Conservation (phyloP, 768 basidiomycete genomes). For the Podaxis sp. region DNA sequence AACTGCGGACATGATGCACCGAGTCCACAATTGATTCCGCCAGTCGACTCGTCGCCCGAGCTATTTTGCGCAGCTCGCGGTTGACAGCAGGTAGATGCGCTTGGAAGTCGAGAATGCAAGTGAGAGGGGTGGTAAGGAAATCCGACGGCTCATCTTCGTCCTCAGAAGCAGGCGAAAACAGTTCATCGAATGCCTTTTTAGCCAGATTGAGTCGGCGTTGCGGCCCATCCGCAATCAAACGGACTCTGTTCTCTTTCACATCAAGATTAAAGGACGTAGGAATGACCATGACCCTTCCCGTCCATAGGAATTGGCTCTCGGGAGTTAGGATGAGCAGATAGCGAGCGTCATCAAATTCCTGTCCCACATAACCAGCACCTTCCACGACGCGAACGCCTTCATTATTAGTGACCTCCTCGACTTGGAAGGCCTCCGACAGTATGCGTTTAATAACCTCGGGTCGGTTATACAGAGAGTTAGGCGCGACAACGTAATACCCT, state of each 20-base stretch:
- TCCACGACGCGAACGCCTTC: conserved; percentile 42
- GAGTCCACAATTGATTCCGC: conserved; percentile 93
- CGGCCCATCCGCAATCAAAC: conserved; percentile 88
- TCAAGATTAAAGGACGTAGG: conserved; percentile 78
- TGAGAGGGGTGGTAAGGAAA: conserved; percentile 26
- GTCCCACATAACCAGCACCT: conserved; percentile 35
- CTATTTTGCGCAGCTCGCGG: conserved; percentile 84
- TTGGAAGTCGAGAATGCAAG: conserved; percentile 71
- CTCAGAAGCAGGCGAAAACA: conserved; percentile 59
- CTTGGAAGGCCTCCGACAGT: conserved; percentile 80
- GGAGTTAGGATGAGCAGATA: conserved; percentile 90
- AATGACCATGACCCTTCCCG: conserved; percentile 78
- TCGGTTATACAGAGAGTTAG: conserved; percentile 67
- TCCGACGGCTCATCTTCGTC: conserved; percentile 39
- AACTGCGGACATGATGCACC: conserved; percentile 77
- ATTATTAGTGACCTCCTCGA: conserved; percentile 56
- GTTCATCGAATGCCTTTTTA: conserved; percentile 71
- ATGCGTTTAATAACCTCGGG: conserved; percentile 76
- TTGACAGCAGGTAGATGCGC: conserved; percentile 91
- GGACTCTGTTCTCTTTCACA: conserved; percentile 82
- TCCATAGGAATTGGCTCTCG: conserved; percentile 85
- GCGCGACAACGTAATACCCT: conserved; percentile 89
- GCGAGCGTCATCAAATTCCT: conserved; percentile 55
- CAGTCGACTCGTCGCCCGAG: conserved; percentile 82
- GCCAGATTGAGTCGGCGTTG: conserved; percentile 68